A percentile compares a stretch with the other conserved stretches of the same genome.
phyloP scores from a whole-genome alignment of 331 rosid species.

The Quercus phellos region DNA sequence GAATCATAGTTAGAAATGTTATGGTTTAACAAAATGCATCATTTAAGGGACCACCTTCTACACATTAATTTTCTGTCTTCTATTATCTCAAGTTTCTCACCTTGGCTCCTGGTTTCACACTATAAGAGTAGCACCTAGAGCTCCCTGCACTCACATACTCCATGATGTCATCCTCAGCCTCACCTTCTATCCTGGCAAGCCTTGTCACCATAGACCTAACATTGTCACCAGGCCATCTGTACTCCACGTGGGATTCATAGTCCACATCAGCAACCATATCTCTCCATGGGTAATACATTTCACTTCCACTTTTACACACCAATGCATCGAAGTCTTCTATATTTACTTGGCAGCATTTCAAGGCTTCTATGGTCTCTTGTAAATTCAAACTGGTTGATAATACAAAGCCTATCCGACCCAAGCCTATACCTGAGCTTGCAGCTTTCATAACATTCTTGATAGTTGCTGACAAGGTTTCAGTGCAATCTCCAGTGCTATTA shows the following conservation, averaged over 20 bases:
- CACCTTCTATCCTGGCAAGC: slow-evolving; percentile 55
- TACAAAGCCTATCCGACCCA: slow-evolving; percentile 50
- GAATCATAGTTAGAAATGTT: slow-evolving; percentile 9
- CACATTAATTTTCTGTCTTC: slow-evolving; percentile 1
- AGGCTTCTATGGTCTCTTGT: slow-evolving; percentile 53
- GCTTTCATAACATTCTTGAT: slow-evolving; percentile 44
- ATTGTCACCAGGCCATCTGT: slow-evolving; percentile 77
- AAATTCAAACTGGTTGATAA: slow-evolving; percentile 56
- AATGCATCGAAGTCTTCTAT: slow-evolving; percentile 64
- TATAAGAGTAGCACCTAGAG: slow-evolving; percentile 62
- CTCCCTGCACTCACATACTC: slow-evolving; percentile 46
- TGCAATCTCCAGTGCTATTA: slow-evolving; percentile 39
- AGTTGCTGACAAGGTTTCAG: slow-evolving; percentile 32
- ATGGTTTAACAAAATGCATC: neutral
- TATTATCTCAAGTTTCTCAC: slow-evolving; percentile 34
- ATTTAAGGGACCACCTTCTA: slow-evolving; percentile 2
- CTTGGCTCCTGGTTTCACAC: slow-evolving; percentile 39
- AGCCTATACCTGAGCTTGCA: slow-evolving; percentile 33
- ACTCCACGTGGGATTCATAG: slow-evolving; percentile 65
- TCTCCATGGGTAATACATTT: slow-evolving; percentile 76
- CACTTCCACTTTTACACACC: slow-evolving; percentile 75
- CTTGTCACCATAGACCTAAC: slow-evolving; percentile 57
- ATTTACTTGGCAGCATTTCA: slow-evolving; percentile 44
- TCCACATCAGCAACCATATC: slow-evolving; percentile 59
- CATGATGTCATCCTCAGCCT: slow-evolving; percentile 39